Conservation (phyloP, 108 stramenopile species). For the Thalassiosira profunda region DNA sequence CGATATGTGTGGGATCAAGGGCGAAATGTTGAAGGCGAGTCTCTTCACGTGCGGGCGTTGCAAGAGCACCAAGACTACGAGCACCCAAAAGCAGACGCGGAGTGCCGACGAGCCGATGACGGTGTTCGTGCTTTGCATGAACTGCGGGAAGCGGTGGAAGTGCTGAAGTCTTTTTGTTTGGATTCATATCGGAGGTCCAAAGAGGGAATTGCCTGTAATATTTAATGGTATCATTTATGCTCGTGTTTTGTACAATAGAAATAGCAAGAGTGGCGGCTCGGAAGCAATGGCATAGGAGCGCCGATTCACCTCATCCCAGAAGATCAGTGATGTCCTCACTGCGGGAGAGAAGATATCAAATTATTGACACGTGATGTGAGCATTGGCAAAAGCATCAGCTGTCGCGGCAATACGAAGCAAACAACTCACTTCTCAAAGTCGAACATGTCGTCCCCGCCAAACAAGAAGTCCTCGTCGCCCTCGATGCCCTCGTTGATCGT, state of each 20-base stretch:
- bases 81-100: conserved; percentile 98
- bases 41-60: conserved; percentile 97
- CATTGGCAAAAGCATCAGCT: too few relatives aligned
- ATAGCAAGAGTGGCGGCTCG: background rate
- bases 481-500: conserved; percentile 39
- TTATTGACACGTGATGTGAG: too few relatives aligned
- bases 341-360: too few relatives aligned
- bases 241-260: conserved; percentile 1
- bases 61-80: conserved; percentile 95
- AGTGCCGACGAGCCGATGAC: conserved; percentile 99
- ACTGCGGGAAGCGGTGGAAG: conserved; percentile 95
- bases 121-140: conserved; percentile 94
- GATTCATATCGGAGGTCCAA: background rate
- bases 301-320: background rate
- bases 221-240: background rate
- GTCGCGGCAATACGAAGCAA: too few relatives aligned
- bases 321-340: conserved; percentile 58
- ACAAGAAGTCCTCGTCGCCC: conserved; percentile 60
- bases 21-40: conserved; percentile 85
- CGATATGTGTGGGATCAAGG: conserved; percentile 91
- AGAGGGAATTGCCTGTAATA: background rate
- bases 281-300: background rate
- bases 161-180: conserved; percentile 44
- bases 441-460: conserved; percentile 53
- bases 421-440: too few relatives aligned